phyloP scores from a whole-genome alignment of 352 stramenopile species.

The Globisporangium splendens region DNA sequence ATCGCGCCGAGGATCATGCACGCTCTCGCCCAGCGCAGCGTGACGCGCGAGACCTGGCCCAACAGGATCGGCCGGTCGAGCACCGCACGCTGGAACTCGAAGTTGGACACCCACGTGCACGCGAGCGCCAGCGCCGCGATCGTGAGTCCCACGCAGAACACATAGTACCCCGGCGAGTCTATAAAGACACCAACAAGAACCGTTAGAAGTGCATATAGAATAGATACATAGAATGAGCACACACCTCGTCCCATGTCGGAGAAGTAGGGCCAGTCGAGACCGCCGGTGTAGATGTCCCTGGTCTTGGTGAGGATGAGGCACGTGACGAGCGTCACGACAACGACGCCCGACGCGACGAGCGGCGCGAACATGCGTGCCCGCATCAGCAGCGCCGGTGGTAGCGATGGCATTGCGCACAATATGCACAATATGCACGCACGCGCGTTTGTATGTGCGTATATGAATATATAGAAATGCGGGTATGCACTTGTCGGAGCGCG shows the following conservation, averaged over 20 bases:
- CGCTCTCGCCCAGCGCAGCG: constrained; percentile 18
- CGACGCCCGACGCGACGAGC: constrained; percentile 29
- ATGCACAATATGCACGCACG: no score
- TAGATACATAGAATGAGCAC: neutral
- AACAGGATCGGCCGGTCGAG: constrained; percentile 29
- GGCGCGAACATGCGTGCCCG: constrained; percentile 15
- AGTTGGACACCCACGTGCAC: constrained; percentile 57
- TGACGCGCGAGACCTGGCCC: constrained; percentile 23
- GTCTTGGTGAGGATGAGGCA: constrained; percentile 50
- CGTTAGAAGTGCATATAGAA: neutral
- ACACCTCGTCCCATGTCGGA: constrained; percentile 58
- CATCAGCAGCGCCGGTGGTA: no score
- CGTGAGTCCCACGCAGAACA: constrained; percentile 53
- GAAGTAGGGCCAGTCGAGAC: constrained; percentile 64
- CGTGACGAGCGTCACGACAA: constrained; percentile 47
- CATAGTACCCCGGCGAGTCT: constrained; percentile 59
- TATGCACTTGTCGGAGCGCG: no score
- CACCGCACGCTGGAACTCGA: constrained; percentile 42
- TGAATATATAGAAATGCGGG: no score
- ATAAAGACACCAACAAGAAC: neutral
- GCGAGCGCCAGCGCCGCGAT: constrained; percentile 38
- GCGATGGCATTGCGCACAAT: no score
- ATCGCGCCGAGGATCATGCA: constrained; percentile 28
- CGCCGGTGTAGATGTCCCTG: constrained; percentile 46
- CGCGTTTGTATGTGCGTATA: no score